Base-by-base conservation (phyloP, 108 stramenopile genomes). In the Pseudonitzschia multistriata region DNA sequence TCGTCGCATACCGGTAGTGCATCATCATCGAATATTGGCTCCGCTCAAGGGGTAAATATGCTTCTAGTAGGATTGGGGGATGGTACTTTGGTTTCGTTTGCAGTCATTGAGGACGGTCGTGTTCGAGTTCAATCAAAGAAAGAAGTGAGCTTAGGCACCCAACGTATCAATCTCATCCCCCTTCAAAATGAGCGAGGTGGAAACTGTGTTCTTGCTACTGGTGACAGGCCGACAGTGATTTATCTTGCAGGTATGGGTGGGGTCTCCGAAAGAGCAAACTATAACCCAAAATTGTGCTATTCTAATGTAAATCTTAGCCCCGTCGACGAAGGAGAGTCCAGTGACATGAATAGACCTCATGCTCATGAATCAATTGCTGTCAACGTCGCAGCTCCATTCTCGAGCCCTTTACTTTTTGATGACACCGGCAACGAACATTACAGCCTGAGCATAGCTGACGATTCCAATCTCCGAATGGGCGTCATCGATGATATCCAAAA, bases 401-500 rank as follows among this genome's bases (percentile, higher is more conserved):
- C 63, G 34, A 87, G 84, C 19, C 79, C 88, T 11, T 75, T 82
- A 3, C 74, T 93, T 14, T 90, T 88, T 66, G 81, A 82, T 62
- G 74, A 82, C 10, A 62, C 74, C 53, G 81, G 74, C 34, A 67
- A 64, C 15, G 77, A 79, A 34, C 85, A 80, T 61, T 96, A 96
- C 71, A 95, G 96, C 52, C 81, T 99, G 15, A 95, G 96, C 54
- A 76, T 99, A 22, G 88, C 96, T 17, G 94, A 96, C 42, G 97
- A 97, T 66, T 73, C 74, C 22, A 83, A 77, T 48, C 76, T 99
- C 45, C 82, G 92, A 45, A 81, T 99, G 49, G 98, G 98, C 8
- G 92, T 94, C 31, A 96, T 98, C 56, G 97, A 99, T 74, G 92
- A 96, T 70, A 96, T 99, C 66, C 96, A 99, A 81, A 98, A 97